These are phyloP conservation scores for Cylindrotheca fusiformis DNA, from an alignment of 108 stramenopile species.

Conservation along the genomic window DNA sequence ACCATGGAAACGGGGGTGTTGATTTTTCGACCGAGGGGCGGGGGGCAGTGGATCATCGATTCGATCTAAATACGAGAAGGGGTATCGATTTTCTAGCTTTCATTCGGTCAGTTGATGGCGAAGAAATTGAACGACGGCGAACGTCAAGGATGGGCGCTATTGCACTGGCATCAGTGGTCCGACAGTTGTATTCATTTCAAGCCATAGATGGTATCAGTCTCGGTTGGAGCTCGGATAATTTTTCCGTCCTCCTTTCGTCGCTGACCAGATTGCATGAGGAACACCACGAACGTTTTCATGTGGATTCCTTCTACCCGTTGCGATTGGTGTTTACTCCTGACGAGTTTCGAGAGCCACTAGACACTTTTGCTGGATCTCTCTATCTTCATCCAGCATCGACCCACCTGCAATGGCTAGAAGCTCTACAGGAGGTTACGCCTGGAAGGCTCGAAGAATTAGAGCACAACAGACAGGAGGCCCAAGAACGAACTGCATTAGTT, in stretches of 20 bases:
- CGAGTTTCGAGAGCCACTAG: conserved; percentile 45
- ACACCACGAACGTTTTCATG: conserved; percentile 41
- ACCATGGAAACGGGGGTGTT: background rate
- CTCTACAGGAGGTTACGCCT: conserved; percentile 47
- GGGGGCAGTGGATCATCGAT: conserved; percentile 29
- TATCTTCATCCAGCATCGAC: conserved; percentile 63
- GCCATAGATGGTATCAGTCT: conserved; percentile 71
- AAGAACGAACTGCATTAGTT: conserved; percentile 28
- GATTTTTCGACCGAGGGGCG: background rate
- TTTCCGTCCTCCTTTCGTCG: conserved; percentile 45
- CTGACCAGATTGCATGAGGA: conserved; percentile 67
- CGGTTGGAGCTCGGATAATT: conserved; percentile 69
- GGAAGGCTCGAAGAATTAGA: conserved; percentile 31
- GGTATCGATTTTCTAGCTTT: conserved; percentile 55
- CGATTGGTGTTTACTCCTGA: conserved; percentile 56
- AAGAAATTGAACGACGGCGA: conserved; percentile 52
- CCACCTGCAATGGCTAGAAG: conserved; percentile 64
- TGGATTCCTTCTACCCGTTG: conserved; percentile 79
- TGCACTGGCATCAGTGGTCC: conserved; percentile 61
- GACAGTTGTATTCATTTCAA: conserved; percentile 65
- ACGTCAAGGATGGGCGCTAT: conserved; percentile 63
- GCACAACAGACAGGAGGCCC: conserved; percentile 28
- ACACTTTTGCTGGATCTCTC: conserved; percentile 61
- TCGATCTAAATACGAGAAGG: conserved; percentile 38
- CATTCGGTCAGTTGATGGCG: conserved; percentile 26